Conservation (phyloP, 805 yeast genomes). For the Starmerella stellata region DNA sequence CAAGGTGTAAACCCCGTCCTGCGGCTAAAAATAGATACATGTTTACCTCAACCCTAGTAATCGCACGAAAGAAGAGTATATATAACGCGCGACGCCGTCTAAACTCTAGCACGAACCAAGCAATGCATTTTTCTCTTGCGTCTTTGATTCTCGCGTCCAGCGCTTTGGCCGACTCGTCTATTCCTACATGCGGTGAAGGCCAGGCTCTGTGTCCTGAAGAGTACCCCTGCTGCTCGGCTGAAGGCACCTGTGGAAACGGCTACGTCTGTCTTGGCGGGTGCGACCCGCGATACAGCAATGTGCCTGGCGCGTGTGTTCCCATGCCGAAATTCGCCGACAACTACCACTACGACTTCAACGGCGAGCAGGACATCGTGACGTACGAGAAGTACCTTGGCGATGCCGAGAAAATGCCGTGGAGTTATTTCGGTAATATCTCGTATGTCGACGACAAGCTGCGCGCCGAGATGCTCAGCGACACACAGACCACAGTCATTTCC, state of each 20-base stretch:
- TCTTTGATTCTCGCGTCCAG: slow-evolving; percentile 6
- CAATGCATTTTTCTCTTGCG: neutral
- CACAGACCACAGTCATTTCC: slow-evolving; percentile 64
- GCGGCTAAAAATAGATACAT: neutral
- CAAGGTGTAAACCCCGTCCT: neutral
- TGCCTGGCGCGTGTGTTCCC: slow-evolving; percentile 61
- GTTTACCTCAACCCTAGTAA: neutral
- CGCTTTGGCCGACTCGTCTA: neutral
- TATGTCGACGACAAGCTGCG: slow-evolving; percentile 37
- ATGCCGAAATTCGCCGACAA: slow-evolving; percentile 37
- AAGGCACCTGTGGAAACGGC: slow-evolving; percentile 68
- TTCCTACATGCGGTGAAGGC: slow-evolving; percentile 17
- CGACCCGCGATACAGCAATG: slow-evolving; percentile 54
- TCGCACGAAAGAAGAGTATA: neutral
- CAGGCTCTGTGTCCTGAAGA: slow-evolving; percentile 46
- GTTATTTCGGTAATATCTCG: slow-evolving; percentile 36
- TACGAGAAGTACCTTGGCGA: slow-evolving; percentile 47
- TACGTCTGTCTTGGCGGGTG: slow-evolving; percentile 71
- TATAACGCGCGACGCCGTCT: neutral
- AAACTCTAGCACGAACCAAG: neutral
- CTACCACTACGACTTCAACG: slow-evolving; percentile 18
- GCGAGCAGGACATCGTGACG: slow-evolving; percentile 21
- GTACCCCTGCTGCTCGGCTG: slow-evolving; percentile 67
- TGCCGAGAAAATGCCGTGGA: slow-evolving; percentile 48
- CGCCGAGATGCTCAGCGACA: slow-evolving; percentile 59